Conservation (phyloP, 2,329 filamentous ascomycete species). For the Geosmithia flava region DNA sequence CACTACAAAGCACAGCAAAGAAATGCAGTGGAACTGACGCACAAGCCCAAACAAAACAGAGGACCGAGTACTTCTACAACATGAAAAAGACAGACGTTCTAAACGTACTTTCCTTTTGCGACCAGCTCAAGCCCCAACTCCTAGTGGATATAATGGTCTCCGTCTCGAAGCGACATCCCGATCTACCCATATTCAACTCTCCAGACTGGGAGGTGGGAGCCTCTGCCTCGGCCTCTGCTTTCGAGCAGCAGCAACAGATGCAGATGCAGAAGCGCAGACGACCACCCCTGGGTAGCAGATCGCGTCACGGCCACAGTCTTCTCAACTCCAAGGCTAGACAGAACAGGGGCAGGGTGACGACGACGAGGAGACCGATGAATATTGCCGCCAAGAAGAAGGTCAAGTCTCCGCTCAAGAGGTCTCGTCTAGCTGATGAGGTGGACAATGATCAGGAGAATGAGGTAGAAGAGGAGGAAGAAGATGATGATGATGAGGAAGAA, state of each 20-base stretch:
- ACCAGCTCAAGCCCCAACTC: slow-evolving; percentile 26
- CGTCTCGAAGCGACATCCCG: slow-evolving; percentile 26
- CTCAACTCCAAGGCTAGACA: slow-evolving; percentile 4
- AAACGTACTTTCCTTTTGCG: slow-evolving; percentile 25
- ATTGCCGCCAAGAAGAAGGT: background rate
- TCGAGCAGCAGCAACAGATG: background rate
- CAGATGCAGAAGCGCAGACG: background rate
- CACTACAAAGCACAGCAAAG: too few relatives aligned
- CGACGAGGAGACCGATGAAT: background rate
- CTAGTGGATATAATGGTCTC: slow-evolving; percentile 27
- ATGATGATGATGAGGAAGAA: slow-evolving; percentile 13
- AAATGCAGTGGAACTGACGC: background rate
- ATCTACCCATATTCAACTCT: slow-evolving; percentile 27
- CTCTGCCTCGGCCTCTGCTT: background rate
- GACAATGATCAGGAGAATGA: background rate
- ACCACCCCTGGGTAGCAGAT: background rate
- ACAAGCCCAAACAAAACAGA: slow-evolving; percentile 10
- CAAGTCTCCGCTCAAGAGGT: background rate
- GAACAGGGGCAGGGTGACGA: background rate
- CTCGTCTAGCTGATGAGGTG: background rate
- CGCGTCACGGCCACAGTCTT: slow-evolving; percentile 3
- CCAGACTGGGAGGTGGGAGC: slow-evolving; percentile 24
- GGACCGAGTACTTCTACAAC: slow-evolving; percentile 23
- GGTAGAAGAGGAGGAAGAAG: background rate
- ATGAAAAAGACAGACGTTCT: slow-evolving; percentile 24